Percentiles rank a stretch among this genome's conserved stretches.
Evolutionary conservation across 164 flowering plant species (phyloP).

Genomic region (Cinnamomum micranthum): DNA sequence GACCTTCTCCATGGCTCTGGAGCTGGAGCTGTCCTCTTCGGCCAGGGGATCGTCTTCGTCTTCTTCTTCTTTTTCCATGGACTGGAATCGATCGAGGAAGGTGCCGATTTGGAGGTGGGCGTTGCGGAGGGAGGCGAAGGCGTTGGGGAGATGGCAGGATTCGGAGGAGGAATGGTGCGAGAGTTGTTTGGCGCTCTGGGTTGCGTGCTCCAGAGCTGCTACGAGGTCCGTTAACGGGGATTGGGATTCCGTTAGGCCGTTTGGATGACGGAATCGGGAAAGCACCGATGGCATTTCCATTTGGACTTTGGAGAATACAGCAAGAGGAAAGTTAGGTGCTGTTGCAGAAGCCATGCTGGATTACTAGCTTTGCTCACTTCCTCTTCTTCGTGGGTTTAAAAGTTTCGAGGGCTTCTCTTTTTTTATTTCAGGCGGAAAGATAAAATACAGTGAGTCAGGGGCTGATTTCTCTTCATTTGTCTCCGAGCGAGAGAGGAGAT

Average conservation of each 20-base stretch:
- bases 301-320: background rate
- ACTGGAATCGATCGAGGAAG: background rate
- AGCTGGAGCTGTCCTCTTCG: background rate
- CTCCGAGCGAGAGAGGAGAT: no score
- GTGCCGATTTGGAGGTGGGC: constrained; percentile 1
- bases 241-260: background rate
- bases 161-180: background rate
- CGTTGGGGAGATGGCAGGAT: background rate
- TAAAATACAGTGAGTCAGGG: no score
- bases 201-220: constrained; percentile 5
- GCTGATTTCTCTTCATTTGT: no score
- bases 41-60: constrained; percentile 5
- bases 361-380: no score
- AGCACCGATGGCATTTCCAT: background rate
- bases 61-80: background rate
- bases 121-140: constrained; percentile 3
- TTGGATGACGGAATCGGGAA: background rate
- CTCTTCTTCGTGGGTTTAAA: no score
- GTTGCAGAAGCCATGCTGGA: no score
- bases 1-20: background rate
- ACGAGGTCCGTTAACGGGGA: background rate
- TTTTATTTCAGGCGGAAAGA: no score
- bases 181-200: background rate
- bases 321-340: no score
- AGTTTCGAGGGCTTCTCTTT: no score